phyloP scores from a whole-genome alignment of 257 asterid genomes.

The Solanum neorickii region DNA sequence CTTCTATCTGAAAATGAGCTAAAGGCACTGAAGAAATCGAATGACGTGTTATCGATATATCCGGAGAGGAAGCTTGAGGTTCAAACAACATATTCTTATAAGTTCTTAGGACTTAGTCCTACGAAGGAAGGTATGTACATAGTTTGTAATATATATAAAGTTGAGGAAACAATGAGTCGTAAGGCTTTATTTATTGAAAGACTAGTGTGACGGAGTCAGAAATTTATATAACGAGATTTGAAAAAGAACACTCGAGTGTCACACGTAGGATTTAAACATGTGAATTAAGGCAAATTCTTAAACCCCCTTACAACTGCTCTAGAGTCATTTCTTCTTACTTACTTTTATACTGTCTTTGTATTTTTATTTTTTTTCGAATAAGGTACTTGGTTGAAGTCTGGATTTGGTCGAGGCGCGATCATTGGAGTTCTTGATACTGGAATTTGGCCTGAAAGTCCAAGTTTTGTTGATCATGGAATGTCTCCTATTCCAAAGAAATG shows the following conservation, averaged over 20 bases:
- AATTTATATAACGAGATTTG: background rate
- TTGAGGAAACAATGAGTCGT: background rate
- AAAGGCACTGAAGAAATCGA: slow-evolving; percentile 17
- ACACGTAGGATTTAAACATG: background rate
- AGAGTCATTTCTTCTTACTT: background rate
- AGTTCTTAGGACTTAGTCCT: slow-evolving; percentile 65
- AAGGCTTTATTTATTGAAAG: background rate
- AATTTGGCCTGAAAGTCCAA: slow-evolving; percentile 88
- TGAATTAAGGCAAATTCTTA: background rate
- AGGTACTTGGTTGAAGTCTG: slow-evolving; percentile 59
- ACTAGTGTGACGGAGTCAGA: background rate
- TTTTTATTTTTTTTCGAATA: background rate
- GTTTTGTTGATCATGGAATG: slow-evolving; percentile 71
- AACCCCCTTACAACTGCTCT: background rate
- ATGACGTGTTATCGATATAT: slow-evolving; percentile 51
- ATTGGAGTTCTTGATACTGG: slow-evolving; percentile 90
- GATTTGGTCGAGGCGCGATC: slow-evolving; percentile 65
- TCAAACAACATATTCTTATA: slow-evolving; percentile 80
- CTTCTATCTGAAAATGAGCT: slow-evolving; percentile 39
- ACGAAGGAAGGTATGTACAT: slow-evolving; percentile 15
- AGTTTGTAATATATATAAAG: background rate
- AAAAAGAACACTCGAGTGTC: background rate
- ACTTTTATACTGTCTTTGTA: background rate
- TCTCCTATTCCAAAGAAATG: slow-evolving; percentile 65
- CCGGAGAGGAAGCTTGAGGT: slow-evolving; percentile 48